Percentiles rank a stretch among this genome's conserved stretches.
Evolutionary conservation across 805 yeast species (phyloP).

Genomic region (Kockiozyma suomiensis): DNA sequence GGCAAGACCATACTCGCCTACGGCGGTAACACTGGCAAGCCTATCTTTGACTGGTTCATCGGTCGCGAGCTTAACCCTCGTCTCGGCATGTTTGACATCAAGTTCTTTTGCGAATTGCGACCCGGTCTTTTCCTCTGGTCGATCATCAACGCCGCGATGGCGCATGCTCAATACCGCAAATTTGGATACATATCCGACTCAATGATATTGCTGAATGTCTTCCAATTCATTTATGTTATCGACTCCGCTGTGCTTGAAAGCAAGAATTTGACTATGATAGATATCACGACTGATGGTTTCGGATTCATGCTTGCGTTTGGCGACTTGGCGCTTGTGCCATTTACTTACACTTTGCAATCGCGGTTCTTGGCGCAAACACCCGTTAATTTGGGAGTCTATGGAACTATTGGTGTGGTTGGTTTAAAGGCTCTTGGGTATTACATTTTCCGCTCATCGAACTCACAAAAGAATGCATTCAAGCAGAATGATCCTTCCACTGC

Average conservation of each 20-base stretch:
- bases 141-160: conserved; percentile 67
- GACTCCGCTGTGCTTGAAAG: conserved; percentile 93
- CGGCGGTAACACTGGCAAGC: conserved; percentile 82
- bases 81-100: conserved; percentile 79
- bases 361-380: conserved; percentile 73
- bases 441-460: conserved; percentile 82
- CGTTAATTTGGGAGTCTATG: conserved; percentile 53
- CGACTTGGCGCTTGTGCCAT: conserved; percentile 89
- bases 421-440: conserved; percentile 68
- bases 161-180: conserved; percentile 74
- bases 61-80: conserved; percentile 96
- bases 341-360: conserved; percentile 84
- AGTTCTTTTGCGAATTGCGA: conserved; percentile 87
- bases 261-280: conserved; percentile 92
- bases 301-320: conserved; percentile 97
- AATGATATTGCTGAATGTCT: conserved; percentile 61
- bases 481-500: conserved; percentile 65
- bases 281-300: conserved; percentile 92
- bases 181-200: conserved; percentile 70
- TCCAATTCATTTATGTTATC: conserved; percentile 81
- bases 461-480: conserved; percentile 82
- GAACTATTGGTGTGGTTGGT: conserved; percentile 47
- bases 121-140: conserved; percentile 93
- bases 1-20: conserved; percentile 73
- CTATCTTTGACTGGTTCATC: conserved; percentile 81